Percentiles rank a stretch among this genome's conserved stretches.
These are phyloP conservation scores for Penicillium canariense DNA, from an alignment of 495 filamentous ascomycete species.

Conservation along the genomic window DNA sequence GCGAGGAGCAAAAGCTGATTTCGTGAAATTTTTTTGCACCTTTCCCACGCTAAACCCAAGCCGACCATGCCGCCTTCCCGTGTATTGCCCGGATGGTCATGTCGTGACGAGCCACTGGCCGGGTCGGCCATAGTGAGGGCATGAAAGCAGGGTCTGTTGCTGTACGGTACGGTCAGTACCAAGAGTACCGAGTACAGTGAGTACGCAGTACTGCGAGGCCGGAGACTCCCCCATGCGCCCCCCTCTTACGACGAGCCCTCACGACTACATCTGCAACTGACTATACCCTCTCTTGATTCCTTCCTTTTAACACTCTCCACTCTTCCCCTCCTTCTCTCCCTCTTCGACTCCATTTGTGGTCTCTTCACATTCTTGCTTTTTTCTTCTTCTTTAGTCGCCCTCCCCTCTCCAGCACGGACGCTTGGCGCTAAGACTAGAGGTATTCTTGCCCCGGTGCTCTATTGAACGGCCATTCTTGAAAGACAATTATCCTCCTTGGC, in stretches of 20 bases:
- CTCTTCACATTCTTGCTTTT: conserved; percentile 17
- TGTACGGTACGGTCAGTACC: background rate
- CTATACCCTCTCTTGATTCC: conserved; percentile 19
- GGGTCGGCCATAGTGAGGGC: background rate
- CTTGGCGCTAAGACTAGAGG: conserved; percentile 24
- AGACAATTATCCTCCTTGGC: conserved; percentile 32
- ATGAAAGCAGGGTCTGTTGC: too few species aligned
- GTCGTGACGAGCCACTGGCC: background rate
- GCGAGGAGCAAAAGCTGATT: background rate
- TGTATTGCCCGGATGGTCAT: conserved; percentile 21
- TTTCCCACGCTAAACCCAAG: conserved; percentile 23
- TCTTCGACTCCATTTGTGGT: conserved; percentile 21
- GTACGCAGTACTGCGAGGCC: too few species aligned
- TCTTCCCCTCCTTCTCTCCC: background rate
- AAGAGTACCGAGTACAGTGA: too few species aligned
- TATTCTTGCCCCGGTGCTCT: conserved; percentile 32
- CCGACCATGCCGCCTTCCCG: conserved; percentile 25
- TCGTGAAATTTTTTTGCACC: conserved; percentile 6
- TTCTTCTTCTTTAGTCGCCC: background rate
- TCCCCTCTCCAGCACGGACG: conserved; percentile 20
- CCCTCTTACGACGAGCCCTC: conserved; percentile 9
- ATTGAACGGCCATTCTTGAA: conserved; percentile 35
- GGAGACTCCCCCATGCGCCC: background rate
- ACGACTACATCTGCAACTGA: conserved; percentile 10
- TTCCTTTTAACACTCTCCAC: conserved; percentile 20